A percentile compares a stretch with the other conserved stretches of the same genome.
Conservation (phyloP, 306 rosid species). For the Sesbania bispinosa region DNA sequence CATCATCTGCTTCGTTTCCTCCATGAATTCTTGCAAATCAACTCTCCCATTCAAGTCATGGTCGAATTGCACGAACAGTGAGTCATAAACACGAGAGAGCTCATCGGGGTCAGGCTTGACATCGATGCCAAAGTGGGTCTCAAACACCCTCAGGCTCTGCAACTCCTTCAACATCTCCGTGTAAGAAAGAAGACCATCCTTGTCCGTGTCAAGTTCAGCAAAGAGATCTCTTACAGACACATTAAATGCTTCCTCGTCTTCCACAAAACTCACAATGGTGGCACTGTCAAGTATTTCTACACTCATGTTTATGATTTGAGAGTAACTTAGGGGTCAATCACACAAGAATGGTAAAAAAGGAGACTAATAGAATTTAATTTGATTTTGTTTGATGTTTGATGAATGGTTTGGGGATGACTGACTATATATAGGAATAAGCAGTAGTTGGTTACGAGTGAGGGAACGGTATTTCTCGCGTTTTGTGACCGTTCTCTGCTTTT, state of each 20-base stretch:
- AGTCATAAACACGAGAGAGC: constrained; percentile 36
- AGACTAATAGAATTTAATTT: no score
- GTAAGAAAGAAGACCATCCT: constrained; percentile 47
- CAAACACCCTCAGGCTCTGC: constrained; percentile 49
- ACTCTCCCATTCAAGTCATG: constrained; percentile 47
- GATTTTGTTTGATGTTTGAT: no score
- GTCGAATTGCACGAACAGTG: constrained; percentile 50
- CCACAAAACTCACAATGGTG: constrained; percentile 48
- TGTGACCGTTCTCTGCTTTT: background rate
- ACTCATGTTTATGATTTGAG: constrained; percentile 36
- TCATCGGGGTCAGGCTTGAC: constrained; percentile 41
- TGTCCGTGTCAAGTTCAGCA: constrained; percentile 37
- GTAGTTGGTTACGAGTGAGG: background rate
- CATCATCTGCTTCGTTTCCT: constrained; percentile 55
- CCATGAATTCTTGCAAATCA: constrained; percentile 45
- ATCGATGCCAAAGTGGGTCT: constrained; percentile 58
- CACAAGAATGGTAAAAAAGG: no score
- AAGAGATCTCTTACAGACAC: constrained; percentile 32
- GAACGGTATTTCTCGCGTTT: background rate
- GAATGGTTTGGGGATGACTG: no score
- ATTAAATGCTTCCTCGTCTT: constrained; percentile 53
- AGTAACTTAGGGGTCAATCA: no score
- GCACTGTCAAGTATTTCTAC: constrained; percentile 51
- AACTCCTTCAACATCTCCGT: constrained; percentile 62
- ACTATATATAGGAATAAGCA: background rate